phyloP scores from a whole-genome alignment of 192 early-diverging fungal species.

The Dissophora globulifera region DNA sequence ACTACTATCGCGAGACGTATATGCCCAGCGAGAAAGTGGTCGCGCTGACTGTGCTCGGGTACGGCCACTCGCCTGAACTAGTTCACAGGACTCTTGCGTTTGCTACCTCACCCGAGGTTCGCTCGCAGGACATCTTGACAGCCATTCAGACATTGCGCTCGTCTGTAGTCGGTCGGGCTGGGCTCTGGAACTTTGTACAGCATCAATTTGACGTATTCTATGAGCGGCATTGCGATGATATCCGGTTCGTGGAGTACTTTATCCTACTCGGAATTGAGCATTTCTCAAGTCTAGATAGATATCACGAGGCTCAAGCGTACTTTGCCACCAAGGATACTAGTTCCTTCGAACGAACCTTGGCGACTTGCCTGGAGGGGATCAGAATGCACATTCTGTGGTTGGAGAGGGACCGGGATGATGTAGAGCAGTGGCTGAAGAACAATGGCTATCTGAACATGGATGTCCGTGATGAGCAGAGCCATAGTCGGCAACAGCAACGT shows the following conservation, averaged over 20 bases:
- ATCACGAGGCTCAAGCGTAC: slow-evolving; percentile 64
- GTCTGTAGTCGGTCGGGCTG: slow-evolving; percentile 59
- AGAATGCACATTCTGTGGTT: slow-evolving; percentile 58
- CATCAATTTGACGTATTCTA: slow-evolving; percentile 64
- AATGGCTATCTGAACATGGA: slow-evolving; percentile 28
- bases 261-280: slow-evolving; percentile 58
- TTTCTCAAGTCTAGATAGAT: slow-evolving; percentile 59
- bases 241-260: slow-evolving; percentile 69
- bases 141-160: slow-evolving; percentile 58
- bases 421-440: slow-evolving; percentile 29
- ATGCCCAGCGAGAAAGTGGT: slow-evolving; percentile 65
- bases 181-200: slow-evolving; percentile 75
- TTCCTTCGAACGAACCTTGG: slow-evolving; percentile 61
- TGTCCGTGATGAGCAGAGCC: too few species aligned
- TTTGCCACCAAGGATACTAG: slow-evolving; percentile 63
- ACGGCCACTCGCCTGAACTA: slow-evolving; percentile 57
- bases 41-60: slow-evolving; percentile 69
- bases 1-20: slow-evolving; percentile 57
- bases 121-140: slow-evolving; percentile 66
- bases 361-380: slow-evolving; percentile 70
- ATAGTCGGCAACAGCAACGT: too few species aligned
- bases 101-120: slow-evolving; percentile 65
- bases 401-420: slow-evolving; percentile 36
- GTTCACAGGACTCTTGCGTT: slow-evolving; percentile 62
- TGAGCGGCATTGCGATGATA: slow-evolving; percentile 66